Base-by-base conservation (phyloP, 495 filamentous ascomycete genomes). In the Penicillium bovifimosum region DNA sequence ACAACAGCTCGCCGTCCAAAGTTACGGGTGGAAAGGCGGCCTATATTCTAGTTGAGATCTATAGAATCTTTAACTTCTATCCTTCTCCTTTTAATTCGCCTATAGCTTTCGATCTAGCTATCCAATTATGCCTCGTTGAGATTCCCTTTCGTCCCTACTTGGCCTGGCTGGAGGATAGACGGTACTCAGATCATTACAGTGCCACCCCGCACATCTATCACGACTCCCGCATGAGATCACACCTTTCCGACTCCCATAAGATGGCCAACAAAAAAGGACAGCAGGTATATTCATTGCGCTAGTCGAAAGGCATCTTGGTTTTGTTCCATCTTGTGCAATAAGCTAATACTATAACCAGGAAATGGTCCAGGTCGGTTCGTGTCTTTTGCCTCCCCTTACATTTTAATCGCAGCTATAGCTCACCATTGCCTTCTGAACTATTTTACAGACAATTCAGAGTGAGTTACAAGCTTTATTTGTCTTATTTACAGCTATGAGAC, bases 291-390 rank as follows among this genome's bases (percentile, higher is more conserved):
- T 18, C 1, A n/a, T 3, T 9, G 20, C 13, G 6, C 2, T 2
- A 33, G 1, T 6, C 14, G 0, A 2, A 11, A n/a, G 11, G 64
- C 13, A 18, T 20, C 14, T 26, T 9, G 24, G 27, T 1, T 20
- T 27, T 17, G 9, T 36, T 20, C 18, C 29, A 13, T 48, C 4
- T n/a, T 41, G 11, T 28, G 14, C 47, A 28, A 32, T 11, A 5
- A 55, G 41, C 56, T 73, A 33, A 70, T 53, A 9, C 29, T 48
- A 36, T 47, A 17, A 9, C 41, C 65, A 97, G 91, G 92, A 98
- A 82, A 98, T 98, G 93, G 88, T 96, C 56, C 92, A 98, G 85
- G 90, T 98, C 79, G 93, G 93, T 96, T 82, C 79, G 84, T 86
- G 73, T 65, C 62, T 63, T 60, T 60, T 47, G 41, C 33, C 27